Evolutionary conservation across 2,329 filamentous ascomycete genomes (phyloP).

Genomic region (Chrysoporthe puriensis): DNA sequence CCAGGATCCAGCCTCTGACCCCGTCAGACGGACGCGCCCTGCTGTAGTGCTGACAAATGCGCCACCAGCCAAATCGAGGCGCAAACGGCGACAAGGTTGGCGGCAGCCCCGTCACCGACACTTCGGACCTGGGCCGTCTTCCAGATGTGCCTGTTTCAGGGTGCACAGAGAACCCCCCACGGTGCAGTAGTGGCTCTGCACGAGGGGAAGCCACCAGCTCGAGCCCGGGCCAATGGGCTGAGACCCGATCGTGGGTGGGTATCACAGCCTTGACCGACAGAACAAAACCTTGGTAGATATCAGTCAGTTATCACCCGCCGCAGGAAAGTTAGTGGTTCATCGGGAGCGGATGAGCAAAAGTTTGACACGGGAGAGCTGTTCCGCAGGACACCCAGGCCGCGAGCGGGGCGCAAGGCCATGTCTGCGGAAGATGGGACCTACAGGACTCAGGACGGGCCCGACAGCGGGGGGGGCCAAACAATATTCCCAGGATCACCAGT

Average conservation of each 20-base stretch:
- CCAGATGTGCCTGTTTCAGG: background rate
- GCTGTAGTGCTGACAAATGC: background rate
- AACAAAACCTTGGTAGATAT: background rate
- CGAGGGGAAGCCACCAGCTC: background rate
- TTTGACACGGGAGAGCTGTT: background rate
- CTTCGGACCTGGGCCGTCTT: background rate
- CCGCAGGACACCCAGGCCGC: background rate
- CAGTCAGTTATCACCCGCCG: background rate
- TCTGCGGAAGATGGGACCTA: background rate
- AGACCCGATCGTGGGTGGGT: background rate
- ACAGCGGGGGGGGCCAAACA: slow-evolving; percentile 1
- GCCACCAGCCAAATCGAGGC: background rate
- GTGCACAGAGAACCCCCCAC: background rate
- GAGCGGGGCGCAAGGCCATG: background rate
- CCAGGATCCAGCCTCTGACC: background rate
- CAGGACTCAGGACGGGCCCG: background rate
- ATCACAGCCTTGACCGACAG: background rate
- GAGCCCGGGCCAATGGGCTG: background rate
- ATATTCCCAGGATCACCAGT: background rate
- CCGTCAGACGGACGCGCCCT: background rate
- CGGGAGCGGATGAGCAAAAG: background rate
- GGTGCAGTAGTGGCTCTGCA: slow-evolving; percentile 3
- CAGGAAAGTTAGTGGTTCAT: background rate
- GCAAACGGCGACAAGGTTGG: background rate
- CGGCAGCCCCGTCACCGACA: slow-evolving; percentile 8